Base-by-base conservation (phyloP, 2,329 filamentous ascomycete species). In the Penicillium sp. region DNA sequence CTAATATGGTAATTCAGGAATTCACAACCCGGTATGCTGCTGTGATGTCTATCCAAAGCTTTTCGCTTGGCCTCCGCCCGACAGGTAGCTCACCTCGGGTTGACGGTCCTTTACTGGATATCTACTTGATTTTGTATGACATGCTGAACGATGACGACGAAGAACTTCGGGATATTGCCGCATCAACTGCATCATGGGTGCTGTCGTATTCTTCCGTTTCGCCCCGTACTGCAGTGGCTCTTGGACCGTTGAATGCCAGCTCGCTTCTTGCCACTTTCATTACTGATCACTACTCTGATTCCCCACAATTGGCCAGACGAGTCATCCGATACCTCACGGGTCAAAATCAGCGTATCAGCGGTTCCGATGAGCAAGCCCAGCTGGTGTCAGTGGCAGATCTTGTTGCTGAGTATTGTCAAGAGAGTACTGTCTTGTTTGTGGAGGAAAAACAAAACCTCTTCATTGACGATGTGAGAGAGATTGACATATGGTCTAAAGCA, bases 371-470 rank as follows among this genome's bases (percentile, higher is more conserved):
- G 8, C 45, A 33, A 37, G 57, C 52, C 4, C 52, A 47, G 10
- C 59, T 71, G 5, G 49, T 58, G 7, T 42, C 69, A 19, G 67
- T 75, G 24, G 59, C 68, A 11, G 65, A 65, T 5, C 57, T 67
- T 0, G 65, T 82, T 3, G 58, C 65, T 0, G 67, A 72, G 4
- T 70, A 73, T 11, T 65, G 71, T 4, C 72, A 73, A 42, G 74
- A 79, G 29, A 75, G 71, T 43, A 75, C 71, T 0, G 71, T 73
- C 60, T 83, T 99, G 0, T 99, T 99, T 71, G 88, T 84, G 0
- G 83, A 91, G 55, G 95, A 99, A 75, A 93, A 96, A 71, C 92
- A 96, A 71, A 99, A 99, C 70, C 81, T 97, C n/a, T 98, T 91
- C 72, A 79, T 93, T 49, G 93, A 98, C 71, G 87, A 92, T 64